These are phyloP conservation scores for Cardamine chenopodiifolia DNA, from an alignment of 345 rosid species.

Conservation along the genomic window DNA sequence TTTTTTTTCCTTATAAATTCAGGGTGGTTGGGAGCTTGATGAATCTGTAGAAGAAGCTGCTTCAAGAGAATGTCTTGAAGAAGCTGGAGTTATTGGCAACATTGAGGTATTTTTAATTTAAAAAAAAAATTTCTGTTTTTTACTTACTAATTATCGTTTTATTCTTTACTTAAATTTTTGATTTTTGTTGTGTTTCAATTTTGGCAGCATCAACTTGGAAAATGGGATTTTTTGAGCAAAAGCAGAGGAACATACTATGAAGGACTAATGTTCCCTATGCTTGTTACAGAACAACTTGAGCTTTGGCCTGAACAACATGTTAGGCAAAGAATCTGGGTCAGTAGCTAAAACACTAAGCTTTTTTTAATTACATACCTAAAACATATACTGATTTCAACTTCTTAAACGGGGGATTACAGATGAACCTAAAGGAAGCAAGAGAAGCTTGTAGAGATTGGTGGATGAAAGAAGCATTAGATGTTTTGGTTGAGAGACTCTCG, in stretches of 20 bases:
- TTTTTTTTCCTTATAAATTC: background rate
- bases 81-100: constrained; percentile 85
- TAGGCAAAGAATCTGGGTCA: constrained; percentile 77
- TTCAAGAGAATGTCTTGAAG: constrained; percentile 76
- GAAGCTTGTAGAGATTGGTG: constrained; percentile 88
- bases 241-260: constrained; percentile 81
- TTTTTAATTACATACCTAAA: background rate
- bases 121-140: background rate
- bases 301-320: constrained; percentile 79
- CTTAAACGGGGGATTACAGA: constrained; percentile 39
- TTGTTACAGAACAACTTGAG: constrained; percentile 81
- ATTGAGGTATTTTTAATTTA: constrained; percentile 55
- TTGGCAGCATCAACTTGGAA: constrained; percentile 68
- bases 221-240: constrained; percentile 85
- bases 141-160: background rate
- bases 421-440: constrained; percentile 68
- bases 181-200: background rate
- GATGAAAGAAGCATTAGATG: constrained; percentile 95
- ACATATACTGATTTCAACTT: constrained; percentile 2
- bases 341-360: background rate
- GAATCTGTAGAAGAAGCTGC: constrained; percentile 89
- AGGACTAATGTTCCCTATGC: constrained; percentile 91
- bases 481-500: constrained; percentile 54
- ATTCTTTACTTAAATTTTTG: background rate
- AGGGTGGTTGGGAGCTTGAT: constrained; percentile 99